Base-by-base conservation (phyloP, 768 basidiomycete species). In the Suillus tomentosus region DNA sequence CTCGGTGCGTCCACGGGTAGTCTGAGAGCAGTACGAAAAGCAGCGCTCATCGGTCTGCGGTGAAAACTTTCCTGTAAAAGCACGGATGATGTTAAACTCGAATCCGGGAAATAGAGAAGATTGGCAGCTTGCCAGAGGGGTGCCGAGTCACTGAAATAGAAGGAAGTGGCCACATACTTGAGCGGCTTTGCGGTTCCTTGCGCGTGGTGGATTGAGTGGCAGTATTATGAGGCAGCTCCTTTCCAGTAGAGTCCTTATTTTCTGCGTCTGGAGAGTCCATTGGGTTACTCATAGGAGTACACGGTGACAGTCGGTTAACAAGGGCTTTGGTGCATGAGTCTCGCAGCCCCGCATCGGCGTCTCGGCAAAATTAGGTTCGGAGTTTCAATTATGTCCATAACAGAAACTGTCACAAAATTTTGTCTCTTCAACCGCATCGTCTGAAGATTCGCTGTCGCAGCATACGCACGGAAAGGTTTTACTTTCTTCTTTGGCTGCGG, bases 361-460 rank as follows among this genome's bases (percentile, higher is more conserved):
- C 53, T 36, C 65, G 56, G 62, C 48, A 14, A 31, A 47, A 45
- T 72, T 13, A 62, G 50, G 68, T 37, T 68, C 3, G 37, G 61
- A 70, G 51, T 42, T 42, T 22, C 9, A 42, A 45, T 27, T 48
- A 13, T 54, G 11, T 19, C 53, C 53, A 34, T 54, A 34, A 54
- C 6, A 54, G 53, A 13, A 31, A 27, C 5, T 7, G 34, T 34
- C 56, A 68, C 64, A 59, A 47, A 4, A 73, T 77, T 74, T 76
- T 66, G 65, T 47, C 64, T 58, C 68, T 69, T 67, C 61, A 19
- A 66, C 73, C 70, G 71, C 82, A 87, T 84, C 84, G 88, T 81
- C 78, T 76, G 85, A 91, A 91, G 90, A 86, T 90, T 86, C 90
- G 91, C 86, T 78, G 77, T 92, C 91, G 87, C 91, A 92, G 91